Evolutionary conservation across 2,329 filamentous ascomycete species (phyloP).

Genomic region (Paecilomyces sp.): DNA sequence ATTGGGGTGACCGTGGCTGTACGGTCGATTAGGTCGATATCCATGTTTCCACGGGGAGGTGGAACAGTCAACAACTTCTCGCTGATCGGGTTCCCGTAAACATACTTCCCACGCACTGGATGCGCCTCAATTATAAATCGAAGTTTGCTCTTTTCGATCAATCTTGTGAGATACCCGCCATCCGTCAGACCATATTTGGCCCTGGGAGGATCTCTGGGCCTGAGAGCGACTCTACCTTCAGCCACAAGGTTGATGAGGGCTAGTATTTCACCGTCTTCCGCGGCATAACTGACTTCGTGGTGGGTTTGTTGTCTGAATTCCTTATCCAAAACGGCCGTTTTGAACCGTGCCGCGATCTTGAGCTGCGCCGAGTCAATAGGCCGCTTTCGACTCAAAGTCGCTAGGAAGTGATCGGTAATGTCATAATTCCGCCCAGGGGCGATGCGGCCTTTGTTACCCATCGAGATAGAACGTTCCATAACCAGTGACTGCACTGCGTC

Average conservation of each 20-base stretch:
- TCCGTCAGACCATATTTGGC: constrained; percentile 41
- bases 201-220: constrained; percentile 32
- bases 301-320: constrained; percentile 24
- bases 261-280: constrained; percentile 38
- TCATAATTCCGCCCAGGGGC: constrained; percentile 38
- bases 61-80: constrained; percentile 11
- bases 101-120: constrained; percentile 27
- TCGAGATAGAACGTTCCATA: constrained; percentile 32
- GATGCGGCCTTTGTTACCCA: constrained; percentile 30
- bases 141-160: constrained; percentile 38
- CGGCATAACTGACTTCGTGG: constrained; percentile 26
- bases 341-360: constrained; percentile 35
- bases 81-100: constrained; percentile 31
- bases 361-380: constrained; percentile 33
- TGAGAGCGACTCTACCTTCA: constrained; percentile 25
- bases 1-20: not conserved
- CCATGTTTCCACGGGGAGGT: constrained; percentile 20
- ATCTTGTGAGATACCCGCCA: constrained; percentile 38
- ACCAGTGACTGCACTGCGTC: constrained; percentile 34
- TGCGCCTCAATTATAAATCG: constrained; percentile 35
- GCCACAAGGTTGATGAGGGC: constrained; percentile 36
- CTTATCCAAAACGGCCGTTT: constrained; percentile 33
- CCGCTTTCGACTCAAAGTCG: constrained; percentile 32
- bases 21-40: constrained; percentile 1
- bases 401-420: constrained; percentile 35